These are phyloP conservation scores for Entonaema liquescens DNA, from an alignment of 495 filamentous ascomycete genomes.

Conservation along the genomic window DNA sequence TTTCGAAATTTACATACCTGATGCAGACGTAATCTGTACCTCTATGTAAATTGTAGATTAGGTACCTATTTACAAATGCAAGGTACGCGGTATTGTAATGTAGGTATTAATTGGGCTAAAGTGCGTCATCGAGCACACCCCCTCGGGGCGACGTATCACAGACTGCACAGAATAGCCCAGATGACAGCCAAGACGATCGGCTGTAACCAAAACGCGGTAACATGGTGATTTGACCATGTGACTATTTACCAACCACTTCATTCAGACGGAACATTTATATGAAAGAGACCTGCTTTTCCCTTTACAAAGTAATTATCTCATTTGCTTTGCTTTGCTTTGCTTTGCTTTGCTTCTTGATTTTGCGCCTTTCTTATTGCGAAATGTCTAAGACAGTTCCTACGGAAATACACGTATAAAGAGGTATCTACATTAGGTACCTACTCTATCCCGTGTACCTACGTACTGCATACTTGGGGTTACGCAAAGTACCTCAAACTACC, in stretches of 20 bases:
- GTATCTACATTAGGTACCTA: too few species aligned
- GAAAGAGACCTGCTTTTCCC: constrained; percentile 5
- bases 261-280: not conserved
- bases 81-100: not conserved
- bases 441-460: too few species aligned
- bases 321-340: not conserved
- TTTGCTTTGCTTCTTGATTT: not conserved
- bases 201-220: constrained; percentile 20
- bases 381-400: constrained; percentile 1
- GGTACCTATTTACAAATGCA: not conserved
- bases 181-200: constrained; percentile 15
- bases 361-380: not conserved
- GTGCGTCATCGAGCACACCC: constrained; percentile 28
- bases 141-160: constrained; percentile 1
- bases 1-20: too few species aligned
- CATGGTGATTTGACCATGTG: constrained; percentile 28
- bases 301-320: not conserved
- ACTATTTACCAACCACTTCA: constrained; percentile 26
- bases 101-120: constrained; percentile 8
- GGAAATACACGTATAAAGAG: too few species aligned
- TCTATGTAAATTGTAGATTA: not conserved
- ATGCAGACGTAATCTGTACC: not conserved
- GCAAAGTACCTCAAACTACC: not conserved
- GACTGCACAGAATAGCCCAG: not conserved
- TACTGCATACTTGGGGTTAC: too few species aligned